Conservation (phyloP, 2,329 filamentous ascomycete genomes). For the Penicillium crustosum region DNA sequence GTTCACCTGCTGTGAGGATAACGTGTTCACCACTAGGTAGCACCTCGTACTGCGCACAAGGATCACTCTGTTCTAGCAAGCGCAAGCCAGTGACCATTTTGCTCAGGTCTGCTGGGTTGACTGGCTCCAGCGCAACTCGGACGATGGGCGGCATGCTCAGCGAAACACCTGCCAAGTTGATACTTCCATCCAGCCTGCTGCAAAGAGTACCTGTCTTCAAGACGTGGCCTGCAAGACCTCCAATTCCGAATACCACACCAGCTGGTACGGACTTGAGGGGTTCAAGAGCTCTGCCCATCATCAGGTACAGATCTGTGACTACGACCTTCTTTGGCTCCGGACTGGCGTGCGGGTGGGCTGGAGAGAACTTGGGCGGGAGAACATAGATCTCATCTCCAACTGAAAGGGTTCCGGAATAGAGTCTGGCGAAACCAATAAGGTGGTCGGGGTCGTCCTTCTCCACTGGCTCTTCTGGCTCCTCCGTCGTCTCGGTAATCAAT, state of each 20-base stretch:
- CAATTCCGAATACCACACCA: conserved; percentile 92
- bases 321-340: conserved; percentile 79
- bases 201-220: conserved; percentile 93
- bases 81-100: conserved; percentile 91
- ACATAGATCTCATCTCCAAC: conserved; percentile 92
- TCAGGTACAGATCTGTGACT: conserved; percentile 84
- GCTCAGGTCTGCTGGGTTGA: conserved; percentile 83
- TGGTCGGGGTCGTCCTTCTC: conserved; percentile 74
- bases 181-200: conserved; percentile 78
- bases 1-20: conserved; percentile 85
- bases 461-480: conserved; percentile 51
- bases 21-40: conserved; percentile 93
- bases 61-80: conserved; percentile 89
- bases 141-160: conserved; percentile 87
- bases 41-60: conserved; percentile 93
- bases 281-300: conserved; percentile 91
- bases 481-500: conserved; percentile 53
- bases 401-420: conserved; percentile 86
- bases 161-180: conserved; percentile 85
- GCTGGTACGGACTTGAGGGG: conserved; percentile 80
- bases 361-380: conserved; percentile 87
- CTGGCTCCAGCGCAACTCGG: conserved; percentile 89
- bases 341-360: conserved; percentile 67
- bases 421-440: conserved; percentile 87
- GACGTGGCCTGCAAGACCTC: conserved; percentile 87